These are phyloP conservation scores for Diaporthe citriasiana DNA, from an alignment of 2,329 filamentous ascomycete species.

Conservation along the genomic window DNA sequence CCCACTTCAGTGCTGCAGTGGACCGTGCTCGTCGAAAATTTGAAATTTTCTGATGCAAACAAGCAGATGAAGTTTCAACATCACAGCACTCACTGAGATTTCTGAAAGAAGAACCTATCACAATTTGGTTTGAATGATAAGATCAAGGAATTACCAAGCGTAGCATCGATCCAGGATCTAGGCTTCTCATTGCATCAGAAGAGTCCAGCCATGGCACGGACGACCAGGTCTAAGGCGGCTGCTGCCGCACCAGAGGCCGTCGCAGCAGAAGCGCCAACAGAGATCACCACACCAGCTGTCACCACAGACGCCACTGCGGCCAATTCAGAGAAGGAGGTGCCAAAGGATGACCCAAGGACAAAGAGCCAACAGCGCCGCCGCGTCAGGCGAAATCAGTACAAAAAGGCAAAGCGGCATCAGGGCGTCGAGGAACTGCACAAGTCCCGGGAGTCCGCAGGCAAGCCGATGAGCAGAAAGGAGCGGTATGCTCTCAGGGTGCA, in stretches of 20 bases:
- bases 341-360: constrained; percentile 19
- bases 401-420: constrained; percentile 22
- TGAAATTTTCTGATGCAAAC: constrained; percentile 38
- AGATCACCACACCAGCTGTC: not conserved
- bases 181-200: not conserved
- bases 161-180: not conserved
- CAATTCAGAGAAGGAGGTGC: constrained; percentile 15
- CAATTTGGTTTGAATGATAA: not conserved
- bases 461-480: constrained; percentile 26
- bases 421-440: constrained; percentile 16
- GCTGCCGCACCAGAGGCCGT: constrained; percentile 16
- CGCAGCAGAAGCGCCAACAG: not conserved
- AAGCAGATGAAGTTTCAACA: constrained; percentile 17
- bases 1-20: constrained; percentile 37
- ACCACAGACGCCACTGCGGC: not conserved
- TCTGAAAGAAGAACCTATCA: not conserved
- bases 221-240: constrained; percentile 17
- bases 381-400: constrained; percentile 30
- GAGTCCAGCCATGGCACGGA: constrained; percentile 27
- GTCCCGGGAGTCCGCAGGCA: constrained; percentile 26
- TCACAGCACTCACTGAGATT: not conserved
- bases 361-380: constrained; percentile 26
- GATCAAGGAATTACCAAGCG: not conserved
- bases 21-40: constrained; percentile 38
- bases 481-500: constrained; percentile 12